Conservation (phyloP, 352 stramenopile genomes). For the Globisporangium takayamanum region DNA sequence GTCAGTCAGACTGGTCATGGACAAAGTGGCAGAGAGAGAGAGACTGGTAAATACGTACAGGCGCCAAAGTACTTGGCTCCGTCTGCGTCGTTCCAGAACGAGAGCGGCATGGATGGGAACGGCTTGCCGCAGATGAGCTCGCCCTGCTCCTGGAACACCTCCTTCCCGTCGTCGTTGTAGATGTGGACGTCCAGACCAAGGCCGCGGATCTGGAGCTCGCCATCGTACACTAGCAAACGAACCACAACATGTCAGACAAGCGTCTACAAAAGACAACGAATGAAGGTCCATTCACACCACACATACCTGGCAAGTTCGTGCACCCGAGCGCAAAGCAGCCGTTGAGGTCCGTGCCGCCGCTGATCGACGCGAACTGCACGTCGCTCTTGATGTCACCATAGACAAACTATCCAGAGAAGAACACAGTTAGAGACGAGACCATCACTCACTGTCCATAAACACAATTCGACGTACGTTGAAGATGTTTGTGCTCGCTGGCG, state of each 20-base stretch:
- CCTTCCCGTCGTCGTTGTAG: conserved; percentile 52
- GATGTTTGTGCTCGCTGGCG: conserved; percentile 68
- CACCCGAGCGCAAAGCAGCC: conserved; percentile 72
- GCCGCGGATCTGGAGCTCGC: conserved; percentile 73
- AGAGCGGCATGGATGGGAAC: conserved; percentile 80
- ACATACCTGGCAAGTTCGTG: conserved; percentile 57
- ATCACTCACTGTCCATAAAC: background rate
- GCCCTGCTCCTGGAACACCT: conserved; percentile 40
- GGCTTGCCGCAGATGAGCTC: conserved; percentile 69
- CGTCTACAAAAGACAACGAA: background rate
- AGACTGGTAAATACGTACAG: conserved; percentile 29
- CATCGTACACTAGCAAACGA: conserved; percentile 39
- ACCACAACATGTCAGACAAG: too few relatives aligned
- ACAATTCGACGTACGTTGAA: conserved; percentile 33
- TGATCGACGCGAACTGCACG: conserved; percentile 79
- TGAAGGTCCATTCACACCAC: conserved; percentile 2
- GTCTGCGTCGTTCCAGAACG: conserved; percentile 73
- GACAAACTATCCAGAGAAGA: conserved; percentile 33
- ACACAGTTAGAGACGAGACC: background rate
- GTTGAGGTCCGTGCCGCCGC: conserved; percentile 79
- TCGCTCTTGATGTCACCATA: conserved; percentile 69
- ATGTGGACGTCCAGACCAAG: conserved; percentile 78
- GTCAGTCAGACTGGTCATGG: background rate
- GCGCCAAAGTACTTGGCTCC: conserved; percentile 72
- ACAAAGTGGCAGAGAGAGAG: background rate